Base-by-base conservation (phyloP, 2,329 filamentous ascomycete species). In the Trichoderma breve region DNA sequence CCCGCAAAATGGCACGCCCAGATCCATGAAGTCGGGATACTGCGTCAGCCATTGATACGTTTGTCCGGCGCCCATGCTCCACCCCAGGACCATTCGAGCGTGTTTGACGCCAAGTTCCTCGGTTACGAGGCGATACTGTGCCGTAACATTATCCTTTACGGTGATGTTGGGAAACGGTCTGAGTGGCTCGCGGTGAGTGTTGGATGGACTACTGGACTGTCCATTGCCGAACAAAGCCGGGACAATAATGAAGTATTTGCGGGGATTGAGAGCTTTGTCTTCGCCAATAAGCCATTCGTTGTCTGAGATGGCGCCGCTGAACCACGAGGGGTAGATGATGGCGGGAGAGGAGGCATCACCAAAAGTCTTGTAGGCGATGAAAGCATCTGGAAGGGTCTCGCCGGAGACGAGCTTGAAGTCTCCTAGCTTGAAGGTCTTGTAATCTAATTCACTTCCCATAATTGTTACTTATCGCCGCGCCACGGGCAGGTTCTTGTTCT, bases 311-410 rank as follows among this genome's bases (percentile, higher is more conserved):
- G 81, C 83, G 82, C 80, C 80, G 68, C 79, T 80, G 79, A 90
- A 95, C 92, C 92, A 95, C 2, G 90, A 90, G 2, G 92, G 93
- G 77, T 95, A 95, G 73, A 95, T 87, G 72, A 95, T 88, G 3
- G 89, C 89, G 8, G 92, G 92, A 6, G 82, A 84, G 0, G 83
- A 85, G 0, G 87, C 79, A 71, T 90, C 84, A 24, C 93, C 93
- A 75, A 92, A 91, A 0, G 92, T 93, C 80, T 92, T 94, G 84
- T 93, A 95, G 18, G 92, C 91, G 69, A 95, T 89, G 76, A 88
- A 87, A 1, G 93, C 92, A 75, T 88, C 80, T 2, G 86, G 84
- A 21, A 95, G 85, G 6, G 82, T 84, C n/a, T 83, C 84, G 51
- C 91, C 91, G 30, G 86, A 89, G 76, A 91, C 87, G 3, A 95